phyloP scores from a whole-genome alignment of 176 grass and related monocot species.

The Avena insularis region DNA sequence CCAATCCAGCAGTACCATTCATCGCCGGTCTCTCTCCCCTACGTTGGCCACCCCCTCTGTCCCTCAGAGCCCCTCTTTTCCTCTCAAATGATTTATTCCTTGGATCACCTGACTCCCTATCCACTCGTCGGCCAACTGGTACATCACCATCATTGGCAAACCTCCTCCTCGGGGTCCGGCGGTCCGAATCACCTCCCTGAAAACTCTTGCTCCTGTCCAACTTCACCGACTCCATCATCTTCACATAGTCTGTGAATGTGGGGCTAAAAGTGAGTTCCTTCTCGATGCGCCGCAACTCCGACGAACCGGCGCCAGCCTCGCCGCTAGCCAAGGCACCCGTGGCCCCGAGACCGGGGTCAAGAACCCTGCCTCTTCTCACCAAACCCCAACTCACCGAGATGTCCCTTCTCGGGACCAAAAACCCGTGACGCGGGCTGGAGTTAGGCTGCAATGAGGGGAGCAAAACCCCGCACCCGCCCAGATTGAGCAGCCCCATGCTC shows the following conservation, averaged over 20 bases:
- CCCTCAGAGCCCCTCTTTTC: conserved; percentile 29
- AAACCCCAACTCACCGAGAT: conserved; percentile 43
- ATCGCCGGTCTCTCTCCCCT: not conserved
- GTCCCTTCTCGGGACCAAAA: conserved; percentile 36
- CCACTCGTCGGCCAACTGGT: conserved; percentile 9
- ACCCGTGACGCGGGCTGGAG: conserved; percentile 10
- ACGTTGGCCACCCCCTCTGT: conserved; percentile 11
- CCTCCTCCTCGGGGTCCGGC: conserved; percentile 43
- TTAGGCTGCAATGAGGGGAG: conserved; percentile 28
- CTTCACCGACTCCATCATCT: conserved; percentile 96
- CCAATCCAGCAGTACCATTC: conserved; percentile 29
- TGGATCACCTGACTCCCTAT: conserved; percentile 37
- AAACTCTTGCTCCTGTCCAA: conserved; percentile 65
- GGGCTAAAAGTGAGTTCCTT: conserved; percentile 84
- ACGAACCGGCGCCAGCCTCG: conserved; percentile 30
- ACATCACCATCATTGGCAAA: conserved; percentile 13
- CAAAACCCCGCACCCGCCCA: conserved; percentile 43
- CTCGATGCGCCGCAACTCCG: conserved; percentile 62
- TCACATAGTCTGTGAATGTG: conserved; percentile 90
- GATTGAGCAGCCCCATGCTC: conserved; percentile 42
- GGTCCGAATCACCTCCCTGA: conserved; percentile 41
- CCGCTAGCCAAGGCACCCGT: conserved; percentile 38
- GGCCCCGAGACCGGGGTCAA: conserved; percentile 37
- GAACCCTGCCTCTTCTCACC: conserved; percentile 39
- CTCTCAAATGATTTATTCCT: conserved; percentile 47